Base-by-base conservation (phyloP, 345 rosid genomes). In the Gossypium sturtianum region DNA sequence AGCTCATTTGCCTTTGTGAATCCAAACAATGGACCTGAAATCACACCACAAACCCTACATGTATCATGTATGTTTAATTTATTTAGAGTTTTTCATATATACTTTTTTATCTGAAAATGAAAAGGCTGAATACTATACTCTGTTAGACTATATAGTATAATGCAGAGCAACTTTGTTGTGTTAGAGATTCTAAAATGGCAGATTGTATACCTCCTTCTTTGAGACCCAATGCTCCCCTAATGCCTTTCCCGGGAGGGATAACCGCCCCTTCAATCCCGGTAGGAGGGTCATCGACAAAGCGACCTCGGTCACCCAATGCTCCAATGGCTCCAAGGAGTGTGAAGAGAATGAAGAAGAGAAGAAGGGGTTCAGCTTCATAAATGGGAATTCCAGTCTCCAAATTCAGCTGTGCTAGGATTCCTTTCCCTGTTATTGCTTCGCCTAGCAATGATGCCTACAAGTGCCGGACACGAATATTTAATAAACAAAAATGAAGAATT, bases 321-420 rank as follows among this genome's bases (percentile, higher is more conserved):
- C 98, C 98, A 48, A 94, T 94, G 78, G 98, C 97, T 74, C 98
- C 98, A 13, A 94, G 90, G 66, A 94, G 70, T 43, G 98, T 94
- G 84, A 94, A 92, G 43, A 94, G 85, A 62, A 94, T 92, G 86
- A 94, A 94, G 93, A 94, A 94, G 12, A 94, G 89, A 63, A 94
- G 95, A 75, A 94, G 90, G 12, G 98, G 98, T 75, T 94, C 98
- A 8, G 98, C 98, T 80, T 94, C 98, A 76, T 94, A 89, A 60
- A 94, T 91, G 0, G 98, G 98, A 71, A 94, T 82, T 74, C 98
- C 98, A 3, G 97, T 94, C 83, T 94, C 98, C 7, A 92, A 71
- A 71, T 94, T 94, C 79, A 92, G 38, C 74, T 94, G 97, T 41
- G 97, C 64, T 44, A 94, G 83, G 62, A 94, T 94, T 69, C 98